Conservation (phyloP, 148 eudicot species). For the Cornus suecica region DNA sequence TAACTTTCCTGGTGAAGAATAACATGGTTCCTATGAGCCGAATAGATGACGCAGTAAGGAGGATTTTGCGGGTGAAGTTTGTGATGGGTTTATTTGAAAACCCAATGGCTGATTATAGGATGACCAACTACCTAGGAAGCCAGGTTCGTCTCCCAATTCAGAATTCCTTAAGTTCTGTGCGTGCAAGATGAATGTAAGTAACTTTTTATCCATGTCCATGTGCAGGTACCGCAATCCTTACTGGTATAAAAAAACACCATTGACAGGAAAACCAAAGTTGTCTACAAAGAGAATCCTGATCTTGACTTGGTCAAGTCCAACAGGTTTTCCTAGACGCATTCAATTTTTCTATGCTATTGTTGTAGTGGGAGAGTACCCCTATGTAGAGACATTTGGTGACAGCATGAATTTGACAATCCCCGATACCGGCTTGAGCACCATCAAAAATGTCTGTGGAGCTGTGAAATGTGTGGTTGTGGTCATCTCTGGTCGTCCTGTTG, state of each 20-base stretch:
- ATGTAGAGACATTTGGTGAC: slow-evolving; percentile 53
- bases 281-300: slow-evolving; percentile 55
- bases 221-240: slow-evolving; percentile 70
- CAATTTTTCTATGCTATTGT: slow-evolving; percentile 51
- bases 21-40: slow-evolving; percentile 49
- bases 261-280: slow-evolving; percentile 53
- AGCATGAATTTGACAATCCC: slow-evolving; percentile 42
- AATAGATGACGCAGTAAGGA: slow-evolving; percentile 60
- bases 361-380: slow-evolving; percentile 50
- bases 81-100: slow-evolving; percentile 59
- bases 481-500: slow-evolving; percentile 50
- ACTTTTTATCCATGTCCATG: not conserved
- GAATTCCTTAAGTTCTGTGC: too few relatives aligned
- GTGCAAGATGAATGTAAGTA: too few relatives aligned
- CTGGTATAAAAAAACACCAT: slow-evolving; percentile 62
- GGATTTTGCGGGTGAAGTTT: slow-evolving; percentile 61
- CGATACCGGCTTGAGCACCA: slow-evolving; percentile 34
- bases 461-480: slow-evolving; percentile 45
- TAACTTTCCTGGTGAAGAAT: slow-evolving; percentile 36
- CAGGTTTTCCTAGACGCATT: slow-evolving; percentile 39
- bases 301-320: slow-evolving; percentile 29
- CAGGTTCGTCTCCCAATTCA: too few relatives aligned
- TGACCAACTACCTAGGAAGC: slow-evolving; percentile 46
- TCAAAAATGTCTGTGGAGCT: slow-evolving; percentile 40
- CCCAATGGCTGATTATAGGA: slow-evolving; percentile 48